Base-by-base conservation (phyloP, 805 yeast genomes). In the Nakazawaea wyomingensis region DNA sequence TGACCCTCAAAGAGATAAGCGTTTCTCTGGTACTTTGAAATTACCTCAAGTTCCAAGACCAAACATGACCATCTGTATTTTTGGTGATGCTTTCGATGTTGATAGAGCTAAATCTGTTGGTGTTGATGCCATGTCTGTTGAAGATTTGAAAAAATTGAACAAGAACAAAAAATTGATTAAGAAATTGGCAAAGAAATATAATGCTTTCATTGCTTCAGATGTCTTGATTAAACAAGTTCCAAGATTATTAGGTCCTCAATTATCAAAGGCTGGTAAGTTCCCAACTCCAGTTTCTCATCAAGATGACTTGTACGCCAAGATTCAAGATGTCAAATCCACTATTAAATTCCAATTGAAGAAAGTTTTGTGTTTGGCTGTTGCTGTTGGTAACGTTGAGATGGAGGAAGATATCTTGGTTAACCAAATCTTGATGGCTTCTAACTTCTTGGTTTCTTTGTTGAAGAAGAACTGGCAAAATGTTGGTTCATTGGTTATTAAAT, bases 381-480 rank as follows among this genome's bases (percentile, higher is more conserved):
- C 99, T 61, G 85, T 93, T 65, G 99, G 97, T 76, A 81, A 93
- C 93, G 97, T 93, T 64, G 99, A 90, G 76, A 93, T 93, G 99
- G 95, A 85, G 66, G 93, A 91, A 80, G 97, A 89, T 62, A 79
- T 80, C 62, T 78, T 93, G 67, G 95, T 85, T 65, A 86, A 91
- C 83, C 99, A 93, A 78, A 88, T 93, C 78, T 81, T 93, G 88
- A 82, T 93, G 93, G 80, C 99, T 60, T 80, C 95, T 61, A 93
- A 93, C 96, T 93, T 93, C 84, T 85, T 93, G 73, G 99, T 93
- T 61, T 93, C 99, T 59, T 78, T 93, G 75, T 82, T 93, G 74
- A 93, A 93, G 96, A 93, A 93, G 91, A 88, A 93, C 96, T 93
- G 99, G 99, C 99, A 93, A 83, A 93, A 93, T 78, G 97, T 93